These are phyloP conservation scores for Viridothelium virens DNA, from an alignment of 495 filamentous ascomycete genomes.

Conservation along the genomic window DNA sequence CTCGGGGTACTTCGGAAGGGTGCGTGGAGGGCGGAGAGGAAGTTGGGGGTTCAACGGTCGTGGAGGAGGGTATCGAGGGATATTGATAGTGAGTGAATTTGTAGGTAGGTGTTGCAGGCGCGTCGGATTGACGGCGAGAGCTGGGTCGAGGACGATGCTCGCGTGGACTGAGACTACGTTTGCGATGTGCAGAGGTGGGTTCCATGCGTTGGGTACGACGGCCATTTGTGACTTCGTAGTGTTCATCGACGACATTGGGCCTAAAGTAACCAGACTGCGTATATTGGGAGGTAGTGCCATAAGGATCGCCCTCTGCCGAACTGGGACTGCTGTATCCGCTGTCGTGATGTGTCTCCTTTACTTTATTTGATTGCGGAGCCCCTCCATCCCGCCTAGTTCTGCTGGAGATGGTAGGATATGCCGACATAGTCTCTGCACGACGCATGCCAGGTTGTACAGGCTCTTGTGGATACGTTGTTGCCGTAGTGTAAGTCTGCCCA, in stretches of 20 bases:
- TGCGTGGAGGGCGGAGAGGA: neutral
- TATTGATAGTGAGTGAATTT: neutral
- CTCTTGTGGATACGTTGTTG: constrained; percentile 20
- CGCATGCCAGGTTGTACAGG: constrained; percentile 23
- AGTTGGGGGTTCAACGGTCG: neutral
- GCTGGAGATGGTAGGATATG: constrained; percentile 14
- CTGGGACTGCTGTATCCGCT: neutral
- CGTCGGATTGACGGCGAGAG: neutral
- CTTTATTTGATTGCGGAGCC: constrained; percentile 20
- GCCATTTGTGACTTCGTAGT: constrained; percentile 1
- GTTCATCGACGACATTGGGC: neutral
- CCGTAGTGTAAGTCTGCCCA: constrained; percentile 15
- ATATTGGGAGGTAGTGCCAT: neutral
- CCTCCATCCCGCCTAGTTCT: constrained; percentile 20
- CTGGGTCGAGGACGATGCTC: neutral
- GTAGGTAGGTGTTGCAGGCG: neutral
- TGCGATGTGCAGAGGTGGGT: neutral
- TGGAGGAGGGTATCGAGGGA: neutral
- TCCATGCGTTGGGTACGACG: neutral
- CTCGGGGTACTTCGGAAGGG: neutral
- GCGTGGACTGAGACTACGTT: constrained; percentile 8
- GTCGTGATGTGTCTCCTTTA: constrained; percentile 22
- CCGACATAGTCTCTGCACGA: constrained; percentile 28
- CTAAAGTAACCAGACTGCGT: neutral
- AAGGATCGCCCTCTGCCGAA: neutral